A percentile compares a stretch with the other conserved stretches of the same genome.
phyloP scores from a whole-genome alignment of 1,284 basidiomycete genomes.

The Sporisorium exsertum region DNA sequence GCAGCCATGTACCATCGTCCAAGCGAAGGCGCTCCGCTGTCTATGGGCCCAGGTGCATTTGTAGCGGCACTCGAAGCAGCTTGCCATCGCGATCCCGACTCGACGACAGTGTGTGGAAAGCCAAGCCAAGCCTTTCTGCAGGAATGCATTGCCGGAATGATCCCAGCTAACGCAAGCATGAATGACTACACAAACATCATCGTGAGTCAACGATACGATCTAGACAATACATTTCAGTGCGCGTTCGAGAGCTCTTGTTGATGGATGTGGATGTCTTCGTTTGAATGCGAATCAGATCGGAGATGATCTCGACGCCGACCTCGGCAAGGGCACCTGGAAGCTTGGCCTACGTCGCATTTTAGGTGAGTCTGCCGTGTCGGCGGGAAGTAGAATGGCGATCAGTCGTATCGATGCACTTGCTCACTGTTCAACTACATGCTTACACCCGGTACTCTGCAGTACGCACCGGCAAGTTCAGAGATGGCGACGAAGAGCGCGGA shows the following conservation, averaged over 20 bases:
- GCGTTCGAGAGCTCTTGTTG: too few species aligned
- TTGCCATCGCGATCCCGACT: conserved; percentile 9
- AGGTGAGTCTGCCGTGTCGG: conserved; percentile 19
- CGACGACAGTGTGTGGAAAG: conserved; percentile 40
- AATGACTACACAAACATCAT: conserved; percentile 36
- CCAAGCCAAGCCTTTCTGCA: conserved; percentile 35
- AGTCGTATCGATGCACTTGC: not conserved
- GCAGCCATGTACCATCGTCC: conserved; percentile 50
- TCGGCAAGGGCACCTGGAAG: conserved; percentile 44
- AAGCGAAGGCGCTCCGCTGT: conserved; percentile 26
- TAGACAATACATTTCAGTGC: not conserved
- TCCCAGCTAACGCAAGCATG: conserved; percentile 7
- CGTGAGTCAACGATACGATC: conserved; percentile 16
- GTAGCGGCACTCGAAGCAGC: conserved; percentile 40
- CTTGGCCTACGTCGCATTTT: conserved; percentile 41
- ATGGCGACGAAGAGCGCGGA: conserved; percentile 31
- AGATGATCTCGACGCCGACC: conserved; percentile 45
- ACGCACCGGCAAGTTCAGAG: conserved; percentile 42
- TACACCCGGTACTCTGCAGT: conserved; percentile 8
- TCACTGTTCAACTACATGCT: not conserved
- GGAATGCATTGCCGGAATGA: conserved; percentile 46
- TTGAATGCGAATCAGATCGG: conserved; percentile 30
- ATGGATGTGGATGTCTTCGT: not conserved
- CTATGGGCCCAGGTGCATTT: conserved; percentile 46
- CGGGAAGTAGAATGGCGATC: not conserved